Evolutionary conservation across 176 grass and related monocot species (phyloP).

Genomic region (Carex littledalei): DNA sequence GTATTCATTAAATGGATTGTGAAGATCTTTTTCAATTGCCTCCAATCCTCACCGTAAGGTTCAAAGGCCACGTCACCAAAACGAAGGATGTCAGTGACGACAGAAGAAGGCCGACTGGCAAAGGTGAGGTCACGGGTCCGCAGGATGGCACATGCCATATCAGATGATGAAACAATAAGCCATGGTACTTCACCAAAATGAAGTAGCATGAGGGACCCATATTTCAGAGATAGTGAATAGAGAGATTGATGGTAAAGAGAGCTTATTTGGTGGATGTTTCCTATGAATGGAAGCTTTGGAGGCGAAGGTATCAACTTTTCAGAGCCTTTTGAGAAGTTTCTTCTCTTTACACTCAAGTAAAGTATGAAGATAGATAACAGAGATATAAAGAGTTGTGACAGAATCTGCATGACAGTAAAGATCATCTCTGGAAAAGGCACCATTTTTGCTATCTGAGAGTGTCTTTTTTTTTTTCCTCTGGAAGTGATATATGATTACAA

Average conservation of each 20-base stretch:
- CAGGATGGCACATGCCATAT: slow-evolving; percentile 20
- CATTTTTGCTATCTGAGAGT: neutral
- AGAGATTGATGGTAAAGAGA: slow-evolving; percentile 22
- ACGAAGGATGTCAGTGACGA: neutral
- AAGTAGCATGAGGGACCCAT: slow-evolving; percentile 20
- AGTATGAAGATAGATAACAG: neutral
- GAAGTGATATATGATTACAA: neutral
- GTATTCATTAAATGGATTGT: slow-evolving; percentile 2
- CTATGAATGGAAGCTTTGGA: slow-evolving; percentile 23
- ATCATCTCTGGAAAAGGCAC: neutral
- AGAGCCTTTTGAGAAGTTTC: neutral
- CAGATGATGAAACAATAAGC: slow-evolving; percentile 26
- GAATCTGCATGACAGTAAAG: neutral
- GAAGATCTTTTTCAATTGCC: slow-evolving; percentile 7
- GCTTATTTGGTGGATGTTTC: slow-evolving; percentile 22
- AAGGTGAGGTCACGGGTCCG: slow-evolving; percentile 22
- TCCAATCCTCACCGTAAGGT: slow-evolving; percentile 16
- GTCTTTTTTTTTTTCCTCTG: neutral
- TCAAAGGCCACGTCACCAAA: neutral
- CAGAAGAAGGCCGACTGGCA: slow-evolving; percentile 3
- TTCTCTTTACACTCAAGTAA: neutral
- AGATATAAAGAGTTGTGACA: neutral
- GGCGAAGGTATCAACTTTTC: slow-evolving; percentile 22
- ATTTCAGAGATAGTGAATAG: neutral
- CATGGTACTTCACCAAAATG: slow-evolving; percentile 8